A percentile compares a stretch with the other conserved stretches of the same genome.
Evolutionary conservation across 768 basidiomycete genomes (phyloP).

Genomic region (Roridomyces roridus): DNA sequence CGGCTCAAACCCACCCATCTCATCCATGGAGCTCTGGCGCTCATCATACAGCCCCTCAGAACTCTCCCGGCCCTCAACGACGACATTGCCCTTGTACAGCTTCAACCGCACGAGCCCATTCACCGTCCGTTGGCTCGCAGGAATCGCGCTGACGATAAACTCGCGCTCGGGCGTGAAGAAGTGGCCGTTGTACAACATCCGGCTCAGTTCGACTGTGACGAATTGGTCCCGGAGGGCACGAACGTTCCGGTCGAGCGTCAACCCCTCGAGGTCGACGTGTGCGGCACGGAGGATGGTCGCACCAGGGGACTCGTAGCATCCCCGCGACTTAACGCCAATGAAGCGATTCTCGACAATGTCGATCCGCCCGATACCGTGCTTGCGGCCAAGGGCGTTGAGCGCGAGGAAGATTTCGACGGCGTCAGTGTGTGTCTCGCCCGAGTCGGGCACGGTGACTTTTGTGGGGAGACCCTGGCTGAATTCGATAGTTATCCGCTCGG

Average conservation of each 20-base stretch:
- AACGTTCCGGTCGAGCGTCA: slow-evolving; percentile 98
- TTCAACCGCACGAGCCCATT: slow-evolving; percentile 92
- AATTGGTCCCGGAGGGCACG: slow-evolving; percentile 95
- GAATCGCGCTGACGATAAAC: slow-evolving; percentile 89
- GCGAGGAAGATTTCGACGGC: slow-evolving; percentile 91
- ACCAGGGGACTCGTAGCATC: slow-evolving; percentile 98
- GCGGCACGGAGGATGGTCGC: slow-evolving; percentile 95
- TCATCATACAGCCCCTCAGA: slow-evolving; percentile 96
- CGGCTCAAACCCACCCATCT: slow-evolving; percentile 97
- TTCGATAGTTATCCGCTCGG: slow-evolving; percentile 85
- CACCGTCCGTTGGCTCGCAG: slow-evolving; percentile 94
- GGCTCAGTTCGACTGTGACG: slow-evolving; percentile 86
- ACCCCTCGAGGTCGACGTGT: slow-evolving; percentile 95
- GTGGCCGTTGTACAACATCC: slow-evolving; percentile 97
- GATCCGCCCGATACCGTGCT: slow-evolving; percentile 95
- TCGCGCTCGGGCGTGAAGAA: slow-evolving; percentile 99
- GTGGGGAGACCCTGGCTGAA: slow-evolving; percentile 88
- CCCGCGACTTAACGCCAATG: slow-evolving; percentile 98
- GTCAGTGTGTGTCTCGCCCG: slow-evolving; percentile 78
- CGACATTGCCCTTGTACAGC: slow-evolving; percentile 95
- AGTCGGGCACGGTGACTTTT: slow-evolving; percentile 69
- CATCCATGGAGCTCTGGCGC: slow-evolving; percentile 96
- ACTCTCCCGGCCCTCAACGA: slow-evolving; percentile 91
- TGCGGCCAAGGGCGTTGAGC: slow-evolving; percentile 90
- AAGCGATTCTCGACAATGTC: slow-evolving; percentile 99